Evolutionary conservation across 148 eudicot species (phyloP), one percentile per base, ranked within the genome.

Genomic region (Cornus florida): DNA sequence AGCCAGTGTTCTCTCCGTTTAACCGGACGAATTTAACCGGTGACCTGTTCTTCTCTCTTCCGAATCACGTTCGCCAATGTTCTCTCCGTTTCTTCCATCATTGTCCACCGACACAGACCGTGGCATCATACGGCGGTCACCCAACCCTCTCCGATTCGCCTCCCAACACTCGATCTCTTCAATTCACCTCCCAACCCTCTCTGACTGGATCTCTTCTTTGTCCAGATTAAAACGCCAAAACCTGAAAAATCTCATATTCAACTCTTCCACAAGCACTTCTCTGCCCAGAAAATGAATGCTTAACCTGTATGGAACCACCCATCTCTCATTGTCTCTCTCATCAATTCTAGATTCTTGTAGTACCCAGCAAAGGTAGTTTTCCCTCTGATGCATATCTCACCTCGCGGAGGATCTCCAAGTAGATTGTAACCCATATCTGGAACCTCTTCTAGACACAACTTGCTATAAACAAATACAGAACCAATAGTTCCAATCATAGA

Each of bases 241-340:
- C 9, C 66, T 39, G 31, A 65, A 13, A 32, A 14, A 22, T 5
- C 19, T 62, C 19, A 60, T 28, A 23, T 0, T 9, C 23, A 19
- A 19, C 48, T 62, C 66, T 17, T 62, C 66, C 66, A 62, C 20
- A 62, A 62, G 5, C 2, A 20, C 6, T n/a, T 62, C 3, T 28
- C 22, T 20, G 22, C 38, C 0, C 0, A 28, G 35, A 24, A n/a
- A 38, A 60, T 16, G 59, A 20, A 14, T 50, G 28, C 23, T 19
- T 3, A 56, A 95, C 99, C 99, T 89, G 99, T 92, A 75, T 97
- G 98, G 79, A 97, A 94, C 99, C 99, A 97, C n/a, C 99, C 99
- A 77, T 94, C 99, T 78, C 11, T 79, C 46, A 89, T 53, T 46
- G 78, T 77, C 79, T 94, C 94, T 69, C 67, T 86, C 13, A 98